These are phyloP conservation scores for Coniochaeta ligniaria DNA, from an alignment of 2,329 filamentous ascomycete species.

Conservation along the genomic window DNA sequence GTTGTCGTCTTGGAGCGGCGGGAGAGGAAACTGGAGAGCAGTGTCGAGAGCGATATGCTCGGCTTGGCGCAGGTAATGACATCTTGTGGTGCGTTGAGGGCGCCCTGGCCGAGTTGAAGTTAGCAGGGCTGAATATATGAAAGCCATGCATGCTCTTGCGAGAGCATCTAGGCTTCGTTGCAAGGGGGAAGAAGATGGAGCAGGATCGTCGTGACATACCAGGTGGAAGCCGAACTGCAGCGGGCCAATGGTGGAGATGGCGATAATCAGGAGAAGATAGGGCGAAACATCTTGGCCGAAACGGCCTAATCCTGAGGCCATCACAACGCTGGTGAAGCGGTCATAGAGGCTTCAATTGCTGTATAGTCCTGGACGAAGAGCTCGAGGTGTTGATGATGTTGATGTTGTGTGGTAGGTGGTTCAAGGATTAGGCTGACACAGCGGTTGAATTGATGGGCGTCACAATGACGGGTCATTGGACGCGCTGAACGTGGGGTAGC, in stretches of 20 bases:
- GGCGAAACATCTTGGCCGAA: slow-evolving; percentile 47
- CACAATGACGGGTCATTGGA: neutral
- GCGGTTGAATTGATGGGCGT: too few relatives aligned
- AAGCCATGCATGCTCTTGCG: too few relatives aligned
- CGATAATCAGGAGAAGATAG: slow-evolving; percentile 71
- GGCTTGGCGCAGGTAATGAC: slow-evolving; percentile 77
- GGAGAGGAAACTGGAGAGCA: slow-evolving; percentile 9
- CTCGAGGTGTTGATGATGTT: neutral
- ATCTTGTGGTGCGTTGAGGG: slow-evolving; percentile 91
- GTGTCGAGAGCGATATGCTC: slow-evolving; percentile 23
- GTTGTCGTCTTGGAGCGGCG: slow-evolving; percentile 18
- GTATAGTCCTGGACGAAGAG: neutral
- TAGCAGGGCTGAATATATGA: neutral
- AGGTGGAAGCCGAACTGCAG: slow-evolving; percentile 93
- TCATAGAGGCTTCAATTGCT: neutral
- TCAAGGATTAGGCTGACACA: too few relatives aligned
- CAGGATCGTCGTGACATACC: slow-evolving; percentile 40
- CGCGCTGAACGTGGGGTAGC: neutral
- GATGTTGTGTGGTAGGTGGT: too few relatives aligned
- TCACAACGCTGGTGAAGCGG: neutral
- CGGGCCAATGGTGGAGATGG: slow-evolving; percentile 74
- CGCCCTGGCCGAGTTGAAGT: slow-evolving; percentile 51
- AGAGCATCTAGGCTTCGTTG: neutral
- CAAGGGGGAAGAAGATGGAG: neutral
- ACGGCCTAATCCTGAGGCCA: neutral